phyloP scores from a whole-genome alignment of 179 eudicot species.

The Vitellaria paradoxa region DNA sequence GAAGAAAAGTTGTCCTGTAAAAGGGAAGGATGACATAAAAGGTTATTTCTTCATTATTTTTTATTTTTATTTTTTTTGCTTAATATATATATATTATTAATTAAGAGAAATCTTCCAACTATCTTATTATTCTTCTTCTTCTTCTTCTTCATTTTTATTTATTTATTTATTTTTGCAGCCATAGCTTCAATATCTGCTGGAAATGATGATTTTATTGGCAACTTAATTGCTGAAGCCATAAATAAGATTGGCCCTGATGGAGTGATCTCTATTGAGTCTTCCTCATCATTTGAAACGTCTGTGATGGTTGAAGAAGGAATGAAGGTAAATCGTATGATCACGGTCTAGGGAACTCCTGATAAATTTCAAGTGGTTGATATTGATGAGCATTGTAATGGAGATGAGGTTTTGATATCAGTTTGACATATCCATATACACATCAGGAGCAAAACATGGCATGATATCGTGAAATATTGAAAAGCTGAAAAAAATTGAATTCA shows the following conservation, averaged over 20 bases:
- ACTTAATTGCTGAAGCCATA: conserved; percentile 78
- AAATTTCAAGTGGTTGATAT: not conserved
- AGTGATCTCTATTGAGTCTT: conserved; percentile 68
- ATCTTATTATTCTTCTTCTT: not conserved
- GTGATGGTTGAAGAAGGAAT: conserved; percentile 86
- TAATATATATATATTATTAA: not conserved
- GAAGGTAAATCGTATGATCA: conserved; percentile 54
- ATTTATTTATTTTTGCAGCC: conserved; percentile 40
- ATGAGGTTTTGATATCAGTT: not conserved
- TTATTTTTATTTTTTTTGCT: conserved; percentile 3
- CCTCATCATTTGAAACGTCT: conserved; percentile 70
- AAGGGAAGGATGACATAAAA: conserved; percentile 69
- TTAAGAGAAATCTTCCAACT: conserved; percentile 4
- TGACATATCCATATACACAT: not conserved
- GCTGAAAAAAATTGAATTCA: not conserved
- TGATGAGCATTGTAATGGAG: not conserved
- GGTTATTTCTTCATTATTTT: conserved; percentile 36
- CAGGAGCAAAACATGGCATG: not conserved
- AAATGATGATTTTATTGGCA: conserved; percentile 86
- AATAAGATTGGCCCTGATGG: conserved; percentile 85
- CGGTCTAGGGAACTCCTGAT: conserved; percentile 4
- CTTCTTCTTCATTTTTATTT: no score
- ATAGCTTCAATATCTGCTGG: conserved; percentile 88
- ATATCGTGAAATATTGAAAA: not conserved
- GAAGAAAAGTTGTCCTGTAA: conserved; percentile 55